phyloP scores from a whole-genome alignment of 192 early-diverging fungal genomes.

The Backusella circina region DNA sequence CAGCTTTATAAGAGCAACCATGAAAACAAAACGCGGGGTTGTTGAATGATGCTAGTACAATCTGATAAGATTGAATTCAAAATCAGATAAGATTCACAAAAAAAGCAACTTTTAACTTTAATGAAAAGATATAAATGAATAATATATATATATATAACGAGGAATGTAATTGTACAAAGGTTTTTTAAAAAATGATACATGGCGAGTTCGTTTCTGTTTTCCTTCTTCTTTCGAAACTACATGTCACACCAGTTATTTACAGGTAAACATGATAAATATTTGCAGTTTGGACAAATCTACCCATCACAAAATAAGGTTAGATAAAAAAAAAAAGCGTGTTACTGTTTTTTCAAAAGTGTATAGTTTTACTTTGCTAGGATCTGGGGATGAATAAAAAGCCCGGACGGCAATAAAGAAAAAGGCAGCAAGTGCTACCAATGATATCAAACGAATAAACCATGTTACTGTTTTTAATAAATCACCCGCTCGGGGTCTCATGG shows the following conservation, averaged over 20 bases:
- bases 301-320: neutral
- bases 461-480: slow-evolving; percentile 25
- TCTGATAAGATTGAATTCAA: neutral
- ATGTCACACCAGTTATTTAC: slow-evolving; percentile 52
- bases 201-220: no score
- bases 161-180: neutral
- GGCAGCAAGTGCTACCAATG: slow-evolving; percentile 36
- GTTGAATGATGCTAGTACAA: neutral
- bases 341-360: neutral
- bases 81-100: neutral
- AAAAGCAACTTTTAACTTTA: neutral
- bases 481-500: slow-evolving; percentile 9
- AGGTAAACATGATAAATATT: slow-evolving; percentile 52
- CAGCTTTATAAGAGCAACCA: neutral
- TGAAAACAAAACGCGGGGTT: neutral
- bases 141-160: neutral
- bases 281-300: slow-evolving; percentile 58
- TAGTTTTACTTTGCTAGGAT: slow-evolving; percentile 27
- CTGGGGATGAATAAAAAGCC: slow-evolving; percentile 46
- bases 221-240: neutral
- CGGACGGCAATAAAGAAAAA: slow-evolving; percentile 41
- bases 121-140: neutral
- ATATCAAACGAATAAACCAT: slow-evolving; percentile 31
- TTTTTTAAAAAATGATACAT: neutral
- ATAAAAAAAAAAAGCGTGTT: neutral